phyloP scores from a whole-genome alignment of 768 basidiomycete genomes.

The Russula dissimulans region DNA sequence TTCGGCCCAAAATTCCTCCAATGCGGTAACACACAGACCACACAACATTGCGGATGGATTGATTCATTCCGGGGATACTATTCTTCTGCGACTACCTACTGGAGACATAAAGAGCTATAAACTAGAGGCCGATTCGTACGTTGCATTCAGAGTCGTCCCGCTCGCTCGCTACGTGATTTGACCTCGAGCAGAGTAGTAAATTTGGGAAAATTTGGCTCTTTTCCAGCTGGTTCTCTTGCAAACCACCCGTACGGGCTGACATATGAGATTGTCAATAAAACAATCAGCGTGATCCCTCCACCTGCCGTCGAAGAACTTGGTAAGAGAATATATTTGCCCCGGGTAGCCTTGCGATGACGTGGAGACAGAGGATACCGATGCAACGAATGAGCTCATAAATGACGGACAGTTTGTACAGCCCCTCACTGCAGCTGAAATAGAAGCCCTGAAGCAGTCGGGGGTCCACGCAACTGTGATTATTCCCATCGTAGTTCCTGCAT shows the following conservation, averaged over 20 bases:
- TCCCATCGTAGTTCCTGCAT: background rate
- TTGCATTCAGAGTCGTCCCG: background rate
- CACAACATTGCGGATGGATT: background rate
- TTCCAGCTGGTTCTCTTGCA: conserved; percentile 67
- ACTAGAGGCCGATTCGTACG: conserved; percentile 37
- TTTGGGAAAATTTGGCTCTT: conserved; percentile 81
- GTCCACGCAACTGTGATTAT: conserved; percentile 59
- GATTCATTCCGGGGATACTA: conserved; percentile 64
- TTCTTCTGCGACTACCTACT: conserved; percentile 71
- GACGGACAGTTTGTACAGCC: conserved; percentile 81
- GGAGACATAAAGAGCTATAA: conserved; percentile 70
- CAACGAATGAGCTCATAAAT: conserved; percentile 93
- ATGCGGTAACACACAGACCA: background rate
- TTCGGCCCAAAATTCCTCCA: background rate
- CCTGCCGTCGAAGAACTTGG: conserved; percentile 72
- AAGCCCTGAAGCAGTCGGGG: conserved; percentile 72
- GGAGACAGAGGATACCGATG: conserved; percentile 81
- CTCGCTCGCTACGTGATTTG: background rate
- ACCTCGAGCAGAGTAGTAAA: conserved; percentile 45
- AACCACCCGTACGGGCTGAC: conserved; percentile 80
- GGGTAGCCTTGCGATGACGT: background rate
- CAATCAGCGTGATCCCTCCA: conserved; percentile 52
- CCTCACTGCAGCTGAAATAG: conserved; percentile 75
- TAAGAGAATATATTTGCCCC: conserved; percentile 29
- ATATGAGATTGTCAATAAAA: conserved; percentile 75